Base-by-base conservation (phyloP, 1,284 basidiomycete species). In the Farysia itapuensis region DNA sequence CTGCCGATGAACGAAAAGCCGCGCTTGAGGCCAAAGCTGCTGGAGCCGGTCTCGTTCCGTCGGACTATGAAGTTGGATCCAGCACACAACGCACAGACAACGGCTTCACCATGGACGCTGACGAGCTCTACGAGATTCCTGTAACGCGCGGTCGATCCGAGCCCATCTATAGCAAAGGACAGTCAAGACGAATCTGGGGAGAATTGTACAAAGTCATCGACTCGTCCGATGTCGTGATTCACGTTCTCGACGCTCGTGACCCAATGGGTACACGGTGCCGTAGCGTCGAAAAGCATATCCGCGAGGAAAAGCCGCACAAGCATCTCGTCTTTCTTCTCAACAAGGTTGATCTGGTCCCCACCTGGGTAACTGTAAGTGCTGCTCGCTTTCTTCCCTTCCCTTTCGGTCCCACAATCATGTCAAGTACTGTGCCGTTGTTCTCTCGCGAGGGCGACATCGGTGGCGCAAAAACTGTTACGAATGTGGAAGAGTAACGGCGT, bases 191-290 rank as follows among this genome's bases (percentile, higher is more conserved):
- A 43, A 98, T 99, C 63, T 98, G 96, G 80, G 93, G 90, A 56
- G 94, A 99, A 78, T 81, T 98, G 19, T 98, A 98, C 84, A 99
- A 99, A 79, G 95, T 99, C 64, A 93, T 99, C 72, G 95, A 99
- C 78, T 96, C 92, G 3, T 95, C 90, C 8, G 94, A 99, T 75
- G 91, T 98, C 35, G 84, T 99, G 57, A 84, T 98, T 30, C 95
- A 98, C 78, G 85, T 99, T 35, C 81, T 99, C 57, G 95, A 99
- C 78, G 94, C 93, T 22, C 85, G 94, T 42, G 94, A 98, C 78
- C 94, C 94, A 1, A 78, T 96, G 39, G 95, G 95, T 13, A 97
- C 95, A n/a, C 83, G 95, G 68, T 98, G 95, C 79, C 86, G 92
- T 77, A 93, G 89, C 24, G 90, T 97, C 16, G 84, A 97, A 48